Conservation (phyloP, 1,139 yeast species). For the Debaryomyces sp. region DNA sequence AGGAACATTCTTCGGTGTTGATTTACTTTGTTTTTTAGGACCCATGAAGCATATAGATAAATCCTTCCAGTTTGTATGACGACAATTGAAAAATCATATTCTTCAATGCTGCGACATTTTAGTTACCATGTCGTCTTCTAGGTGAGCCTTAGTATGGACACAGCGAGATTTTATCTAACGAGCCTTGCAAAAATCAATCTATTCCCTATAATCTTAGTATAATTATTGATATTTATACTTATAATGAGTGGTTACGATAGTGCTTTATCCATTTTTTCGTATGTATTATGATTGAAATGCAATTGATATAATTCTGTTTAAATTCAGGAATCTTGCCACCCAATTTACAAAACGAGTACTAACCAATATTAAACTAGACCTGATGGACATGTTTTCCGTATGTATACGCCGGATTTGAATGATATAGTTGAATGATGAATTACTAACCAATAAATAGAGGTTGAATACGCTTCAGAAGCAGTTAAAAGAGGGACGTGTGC, state of each 20-base stretch:
- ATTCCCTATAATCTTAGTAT: slow-evolving; percentile 1
- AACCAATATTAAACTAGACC: slow-evolving; percentile 58
- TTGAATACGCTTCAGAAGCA: slow-evolving; percentile 97
- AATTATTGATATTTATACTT: not conserved
- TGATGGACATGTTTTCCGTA: slow-evolving; percentile 97
- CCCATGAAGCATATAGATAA: slow-evolving; percentile 9
- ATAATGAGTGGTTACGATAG: slow-evolving; percentile 98
- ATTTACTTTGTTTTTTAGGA: slow-evolving; percentile 14
- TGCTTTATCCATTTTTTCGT: slow-evolving; percentile 96
- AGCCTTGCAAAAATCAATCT: not conserved
- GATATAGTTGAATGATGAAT: not conserved
- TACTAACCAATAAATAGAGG: slow-evolving; percentile 57
- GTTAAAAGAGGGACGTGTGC: slow-evolving; percentile 98
- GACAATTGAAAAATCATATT: slow-evolving; percentile 7
- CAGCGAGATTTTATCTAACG: not conserved
- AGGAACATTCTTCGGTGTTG: slow-evolving; percentile 39
- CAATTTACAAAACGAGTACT: slow-evolving; percentile 14
- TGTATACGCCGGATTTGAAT: slow-evolving; percentile 22
- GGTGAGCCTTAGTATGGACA: not conserved
- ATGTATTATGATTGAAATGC: slow-evolving; percentile 35
- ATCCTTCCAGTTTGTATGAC: slow-evolving; percentile 10
- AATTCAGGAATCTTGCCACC: slow-evolving; percentile 12
- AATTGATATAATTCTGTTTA: slow-evolving; percentile 3
- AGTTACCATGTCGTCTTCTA: slow-evolving; percentile 2
- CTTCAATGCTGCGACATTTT: slow-evolving; percentile 4